Conservation (phyloP, 139 green algal genomes). For the Micractinium conductrix region DNA sequence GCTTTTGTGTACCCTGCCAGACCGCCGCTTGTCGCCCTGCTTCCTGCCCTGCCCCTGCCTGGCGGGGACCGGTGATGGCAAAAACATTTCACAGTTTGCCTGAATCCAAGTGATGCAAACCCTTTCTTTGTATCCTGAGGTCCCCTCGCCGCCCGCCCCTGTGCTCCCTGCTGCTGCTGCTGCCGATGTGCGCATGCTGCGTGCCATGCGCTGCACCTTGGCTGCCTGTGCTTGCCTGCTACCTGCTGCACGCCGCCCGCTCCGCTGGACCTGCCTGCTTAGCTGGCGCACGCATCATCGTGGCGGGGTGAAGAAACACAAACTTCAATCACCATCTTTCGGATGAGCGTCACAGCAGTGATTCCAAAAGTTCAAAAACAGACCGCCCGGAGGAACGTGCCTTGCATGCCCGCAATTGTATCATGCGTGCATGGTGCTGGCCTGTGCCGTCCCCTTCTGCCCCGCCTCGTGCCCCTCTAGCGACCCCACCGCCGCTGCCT, state of each 20-base stretch:
- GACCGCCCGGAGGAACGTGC: background rate
- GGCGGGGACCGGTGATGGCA: background rate
- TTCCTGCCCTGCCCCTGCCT: no score
- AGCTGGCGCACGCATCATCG: background rate
- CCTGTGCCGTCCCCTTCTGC: background rate
- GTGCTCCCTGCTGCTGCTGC: background rate
- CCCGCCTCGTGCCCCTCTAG: background rate
- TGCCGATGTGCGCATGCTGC: background rate
- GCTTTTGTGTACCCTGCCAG: background rate
- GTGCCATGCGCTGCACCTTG: background rate
- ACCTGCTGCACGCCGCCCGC: background rate
- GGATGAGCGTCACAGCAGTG: constrained; percentile 25
- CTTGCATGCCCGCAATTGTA: background rate
- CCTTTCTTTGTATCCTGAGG: background rate
- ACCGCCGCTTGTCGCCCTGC: background rate
- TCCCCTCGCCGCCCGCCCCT: background rate
- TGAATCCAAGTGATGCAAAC: constrained; percentile 24
- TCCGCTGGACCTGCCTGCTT: no score
- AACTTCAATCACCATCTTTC: constrained; percentile 47
- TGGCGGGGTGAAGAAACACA: constrained; percentile 30
- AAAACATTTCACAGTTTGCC: constrained; percentile 35
- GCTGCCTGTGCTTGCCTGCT: background rate
- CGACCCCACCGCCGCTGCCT: background rate
- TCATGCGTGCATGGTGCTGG: background rate
- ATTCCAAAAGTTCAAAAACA: constrained; percentile 1